Evolutionary conservation across 805 yeast species (phyloP), one percentile per base, ranked within the genome.

Genomic region (Jamesozyma rosinii): DNA sequence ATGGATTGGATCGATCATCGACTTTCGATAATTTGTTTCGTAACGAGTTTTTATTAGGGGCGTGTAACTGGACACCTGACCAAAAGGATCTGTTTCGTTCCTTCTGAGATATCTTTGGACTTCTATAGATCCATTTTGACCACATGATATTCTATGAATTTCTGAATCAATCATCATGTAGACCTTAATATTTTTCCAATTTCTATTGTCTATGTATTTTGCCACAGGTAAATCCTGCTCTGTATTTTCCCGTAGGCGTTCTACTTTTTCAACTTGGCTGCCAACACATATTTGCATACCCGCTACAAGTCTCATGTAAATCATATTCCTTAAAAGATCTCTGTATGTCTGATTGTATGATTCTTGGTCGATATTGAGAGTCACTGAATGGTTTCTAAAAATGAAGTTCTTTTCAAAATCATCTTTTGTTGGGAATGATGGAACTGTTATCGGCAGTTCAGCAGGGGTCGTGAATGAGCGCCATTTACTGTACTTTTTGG

Each of bases 221-320:
- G 74, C 68, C 32, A 37, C 84, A 77, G 37, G 72, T 68, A 8
- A 81, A 70, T 44, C 75, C 65, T 47, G 81, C 61, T 47, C 72
- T 75, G 24, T 72, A 63, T 51, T 52, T 10, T 49, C 49, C 38
- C 48, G 46, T 1, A 54, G 34, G 13, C 48, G 44, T 60, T 90
- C 97, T 3, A 83, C 75, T 38, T 71, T 72, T 32, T 72, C 71
- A 1, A 85, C 90, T 21, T 67, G 68, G 0, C 76, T 74, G 0
- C 95, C 95, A 37, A 76, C 76, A 50, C 95, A 86, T 27, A 92
- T 78, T 57, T 92, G 99, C 57, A 88, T 94, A 0, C 99, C 98
- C 43, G 86, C 69, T 43, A 85, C 72, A 22, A 92, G 67, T 44
- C 99, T 70, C 50, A 86, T 66, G 36, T 86, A 82, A 10, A 92